phyloP scores from a whole-genome alignment of 2,329 filamentous ascomycete genomes.

The Emergomyces orientalis region DNA sequence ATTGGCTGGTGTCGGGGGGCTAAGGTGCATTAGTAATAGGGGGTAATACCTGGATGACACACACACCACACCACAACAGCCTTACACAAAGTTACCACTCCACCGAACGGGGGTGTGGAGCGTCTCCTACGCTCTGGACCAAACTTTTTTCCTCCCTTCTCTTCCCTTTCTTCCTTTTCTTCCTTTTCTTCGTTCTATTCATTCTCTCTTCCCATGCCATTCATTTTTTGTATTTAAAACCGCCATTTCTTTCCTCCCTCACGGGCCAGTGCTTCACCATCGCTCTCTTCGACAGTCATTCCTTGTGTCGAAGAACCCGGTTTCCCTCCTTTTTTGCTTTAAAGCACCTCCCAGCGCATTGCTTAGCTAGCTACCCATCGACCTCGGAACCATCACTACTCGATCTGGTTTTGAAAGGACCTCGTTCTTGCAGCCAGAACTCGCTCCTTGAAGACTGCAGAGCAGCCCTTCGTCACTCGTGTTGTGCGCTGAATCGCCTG shows the following conservation, averaged over 20 bases:
- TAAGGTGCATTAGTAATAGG: too few species aligned
- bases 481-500: conserved; percentile 8
- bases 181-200: neutral
- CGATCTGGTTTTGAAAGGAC: neutral
- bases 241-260: too few species aligned
- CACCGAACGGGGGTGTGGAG: too few species aligned
- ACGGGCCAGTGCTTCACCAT: too few species aligned
- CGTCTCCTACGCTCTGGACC: too few species aligned
- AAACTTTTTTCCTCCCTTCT: too few species aligned
- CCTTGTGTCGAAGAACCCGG: neutral
- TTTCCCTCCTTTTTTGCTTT: neutral
- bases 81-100: too few species aligned
- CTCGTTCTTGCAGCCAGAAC: neutral
- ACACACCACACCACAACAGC: neutral
- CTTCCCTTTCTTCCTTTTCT: neutral
- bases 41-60: too few species aligned
- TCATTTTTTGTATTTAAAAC: too few species aligned
- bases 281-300: neutral
- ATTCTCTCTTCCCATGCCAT: too few species aligned
- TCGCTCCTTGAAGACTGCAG: conserved; percentile 2
- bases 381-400: neutral
- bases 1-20: too few species aligned
- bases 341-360: neutral
- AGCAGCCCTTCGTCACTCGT: neutral
- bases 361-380: neutral